Conservation (phyloP, 345 rosid genomes). For the Sisymbrium altissimum region DNA sequence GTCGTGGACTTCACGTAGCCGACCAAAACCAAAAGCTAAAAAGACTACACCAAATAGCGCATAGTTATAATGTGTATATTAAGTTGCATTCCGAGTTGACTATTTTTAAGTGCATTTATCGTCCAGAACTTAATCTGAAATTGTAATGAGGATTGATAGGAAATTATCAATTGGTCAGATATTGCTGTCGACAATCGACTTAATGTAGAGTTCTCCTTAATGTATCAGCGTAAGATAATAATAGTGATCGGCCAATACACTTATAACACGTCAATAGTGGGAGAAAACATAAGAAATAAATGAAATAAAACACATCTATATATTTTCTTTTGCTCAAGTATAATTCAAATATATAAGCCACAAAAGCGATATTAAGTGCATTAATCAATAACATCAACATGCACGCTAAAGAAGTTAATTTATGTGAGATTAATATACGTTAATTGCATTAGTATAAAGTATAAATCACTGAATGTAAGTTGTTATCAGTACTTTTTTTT, state of each 20-base stretch:
- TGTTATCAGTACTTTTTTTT: no score
- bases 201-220: no score
- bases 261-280: not conserved
- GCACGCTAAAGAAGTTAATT: no score
- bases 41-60: not conserved
- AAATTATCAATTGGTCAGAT: not conserved
- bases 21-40: not conserved
- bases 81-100: not conserved
- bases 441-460: no score
- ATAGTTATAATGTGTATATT: not conserved
- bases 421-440: no score
- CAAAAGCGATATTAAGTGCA: no score
- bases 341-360: not conserved
- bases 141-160: not conserved
- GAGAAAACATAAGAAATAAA: not conserved
- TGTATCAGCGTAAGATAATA: not conserved
- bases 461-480: no score
- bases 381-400: no score
- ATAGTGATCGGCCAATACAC: not conserved
- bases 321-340: no score
- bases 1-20: conserved; percentile 28
- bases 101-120: not conserved
- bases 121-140: not conserved
- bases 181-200: not conserved
- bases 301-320: not conserved